These are phyloP conservation scores for Remersonia thermophila DNA, from an alignment of 2,329 filamentous ascomycete species.

Conservation along the genomic window DNA sequence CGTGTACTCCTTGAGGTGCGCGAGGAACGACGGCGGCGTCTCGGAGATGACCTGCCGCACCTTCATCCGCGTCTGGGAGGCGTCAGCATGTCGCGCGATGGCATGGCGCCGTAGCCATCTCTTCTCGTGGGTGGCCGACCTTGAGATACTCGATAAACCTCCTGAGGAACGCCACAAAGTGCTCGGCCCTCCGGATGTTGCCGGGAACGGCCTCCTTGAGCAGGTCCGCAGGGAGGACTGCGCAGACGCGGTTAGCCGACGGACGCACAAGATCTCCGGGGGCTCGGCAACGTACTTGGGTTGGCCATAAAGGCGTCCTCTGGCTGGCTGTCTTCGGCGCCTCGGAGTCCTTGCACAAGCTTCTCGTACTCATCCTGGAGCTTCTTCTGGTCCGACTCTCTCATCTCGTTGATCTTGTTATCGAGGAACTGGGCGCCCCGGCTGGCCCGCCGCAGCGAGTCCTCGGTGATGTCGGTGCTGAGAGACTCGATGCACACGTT, in stretches of 20 bases:
- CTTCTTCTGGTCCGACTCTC: slow-evolving; percentile 87
- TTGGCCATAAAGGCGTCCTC: slow-evolving; percentile 98
- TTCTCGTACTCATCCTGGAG: slow-evolving; percentile 92
- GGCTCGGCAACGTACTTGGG: slow-evolving; percentile 37
- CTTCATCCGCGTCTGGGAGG: slow-evolving; percentile 76
- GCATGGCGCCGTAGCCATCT: not conserved
- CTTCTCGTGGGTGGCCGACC: slow-evolving; percentile 22
- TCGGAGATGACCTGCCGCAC: slow-evolving; percentile 95
- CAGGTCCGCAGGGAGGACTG: slow-evolving; percentile 78
- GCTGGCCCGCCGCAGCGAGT: slow-evolving; percentile 81
- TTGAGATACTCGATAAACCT: slow-evolving; percentile 96
- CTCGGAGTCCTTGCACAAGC: slow-evolving; percentile 79
- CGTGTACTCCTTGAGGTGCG: slow-evolving; percentile 86
- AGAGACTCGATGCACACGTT: slow-evolving; percentile 98
- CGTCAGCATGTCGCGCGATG: not conserved
- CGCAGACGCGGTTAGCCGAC: slow-evolving; percentile 12
- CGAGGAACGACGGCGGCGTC: slow-evolving; percentile 84
- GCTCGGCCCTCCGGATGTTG: slow-evolving; percentile 89
- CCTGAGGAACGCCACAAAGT: slow-evolving; percentile 90
- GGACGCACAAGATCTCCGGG: too few species aligned
- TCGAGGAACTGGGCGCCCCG: slow-evolving; percentile 85
- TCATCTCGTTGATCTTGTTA: slow-evolving; percentile 84
- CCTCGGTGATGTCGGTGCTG: slow-evolving; percentile 93
- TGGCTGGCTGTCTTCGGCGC: slow-evolving; percentile 76
- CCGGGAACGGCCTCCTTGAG: slow-evolving; percentile 92